Conservation (phyloP, 192 early-diverging fungal species). For the Glomus cerebriforme region DNA sequence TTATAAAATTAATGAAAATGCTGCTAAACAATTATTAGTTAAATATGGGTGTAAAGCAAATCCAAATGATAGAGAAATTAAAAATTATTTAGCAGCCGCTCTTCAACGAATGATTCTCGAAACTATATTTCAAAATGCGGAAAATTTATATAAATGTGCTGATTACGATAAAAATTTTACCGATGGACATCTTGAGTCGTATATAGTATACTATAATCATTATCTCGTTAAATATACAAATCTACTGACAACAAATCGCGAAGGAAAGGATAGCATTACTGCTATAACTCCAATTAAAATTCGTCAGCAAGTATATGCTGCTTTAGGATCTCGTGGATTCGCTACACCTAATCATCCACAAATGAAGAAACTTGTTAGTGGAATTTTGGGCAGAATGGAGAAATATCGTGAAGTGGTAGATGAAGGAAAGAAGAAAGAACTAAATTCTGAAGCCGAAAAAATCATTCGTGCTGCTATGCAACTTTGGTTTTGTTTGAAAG, state of each 20-base stretch:
- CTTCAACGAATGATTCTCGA: constrained; percentile 19
- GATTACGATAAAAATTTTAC: background rate
- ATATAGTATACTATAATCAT: background rate
- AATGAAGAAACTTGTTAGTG: background rate
- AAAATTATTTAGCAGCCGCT: background rate
- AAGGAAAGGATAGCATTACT: constrained; percentile 1
- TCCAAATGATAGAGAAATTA: background rate
- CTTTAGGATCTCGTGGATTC: constrained; percentile 4
- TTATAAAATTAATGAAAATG: background rate
- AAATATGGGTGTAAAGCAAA: background rate
- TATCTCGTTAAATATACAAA: background rate
- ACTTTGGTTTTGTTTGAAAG: constrained; percentile 4
- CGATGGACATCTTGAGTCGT: background rate
- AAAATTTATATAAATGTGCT: background rate
- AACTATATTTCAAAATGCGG: background rate
- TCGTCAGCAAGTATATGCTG: constrained; percentile 13
- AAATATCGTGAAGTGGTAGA: background rate
- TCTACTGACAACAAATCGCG: background rate
- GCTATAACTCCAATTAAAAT: background rate
- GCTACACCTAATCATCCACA: background rate
- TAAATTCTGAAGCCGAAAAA: background rate
- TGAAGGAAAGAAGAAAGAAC: background rate
- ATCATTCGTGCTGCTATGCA: background rate
- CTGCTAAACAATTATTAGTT: background rate
- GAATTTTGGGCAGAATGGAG: background rate